These are phyloP conservation scores for Rhizophlyctis rosea DNA, from an alignment of 192 early-diverging fungal genomes.

Conservation along the genomic window DNA sequence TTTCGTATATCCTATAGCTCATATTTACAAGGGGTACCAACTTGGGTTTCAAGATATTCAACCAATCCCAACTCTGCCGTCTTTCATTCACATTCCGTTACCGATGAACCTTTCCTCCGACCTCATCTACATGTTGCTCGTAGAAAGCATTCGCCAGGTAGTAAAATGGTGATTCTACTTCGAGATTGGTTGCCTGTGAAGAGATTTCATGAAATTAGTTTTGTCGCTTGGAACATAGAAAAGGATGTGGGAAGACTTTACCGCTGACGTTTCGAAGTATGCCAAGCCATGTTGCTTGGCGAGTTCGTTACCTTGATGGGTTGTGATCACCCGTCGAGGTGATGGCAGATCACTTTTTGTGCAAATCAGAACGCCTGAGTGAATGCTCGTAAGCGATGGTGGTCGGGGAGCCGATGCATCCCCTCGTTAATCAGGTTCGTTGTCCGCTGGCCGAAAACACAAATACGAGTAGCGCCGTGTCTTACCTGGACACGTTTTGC, in stretches of 20 bases:
- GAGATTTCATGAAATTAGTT: neutral
- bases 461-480: too few species aligned
- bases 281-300: slow-evolving; percentile 34
- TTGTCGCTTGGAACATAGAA: neutral
- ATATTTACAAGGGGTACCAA: too few species aligned
- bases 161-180: slow-evolving; percentile 55
- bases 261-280: slow-evolving; percentile 53
- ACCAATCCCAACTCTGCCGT: too few species aligned
- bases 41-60: too few species aligned
- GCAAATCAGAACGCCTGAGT: slow-evolving; percentile 41
- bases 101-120: too few species aligned
- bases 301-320: slow-evolving; percentile 44
- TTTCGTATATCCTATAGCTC: too few species aligned
- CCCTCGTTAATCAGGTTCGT: too few species aligned
- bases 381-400: slow-evolving; percentile 1
- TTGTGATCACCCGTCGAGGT: slow-evolving; percentile 29
- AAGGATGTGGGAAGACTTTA: slow-evolving; percentile 18
- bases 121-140: slow-evolving; percentile 29
- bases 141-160: slow-evolving; percentile 39
- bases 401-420: too few species aligned
- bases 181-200: slow-evolving; percentile 36
- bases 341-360: slow-evolving; percentile 46
- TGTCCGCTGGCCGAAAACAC: too few species aligned
- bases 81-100: too few species aligned
- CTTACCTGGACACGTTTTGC: slow-evolving; percentile 26